Evolutionary conservation across 1,284 basidiomycete species (phyloP).

Genomic region (Apiotrichum veenhuisii): DNA sequence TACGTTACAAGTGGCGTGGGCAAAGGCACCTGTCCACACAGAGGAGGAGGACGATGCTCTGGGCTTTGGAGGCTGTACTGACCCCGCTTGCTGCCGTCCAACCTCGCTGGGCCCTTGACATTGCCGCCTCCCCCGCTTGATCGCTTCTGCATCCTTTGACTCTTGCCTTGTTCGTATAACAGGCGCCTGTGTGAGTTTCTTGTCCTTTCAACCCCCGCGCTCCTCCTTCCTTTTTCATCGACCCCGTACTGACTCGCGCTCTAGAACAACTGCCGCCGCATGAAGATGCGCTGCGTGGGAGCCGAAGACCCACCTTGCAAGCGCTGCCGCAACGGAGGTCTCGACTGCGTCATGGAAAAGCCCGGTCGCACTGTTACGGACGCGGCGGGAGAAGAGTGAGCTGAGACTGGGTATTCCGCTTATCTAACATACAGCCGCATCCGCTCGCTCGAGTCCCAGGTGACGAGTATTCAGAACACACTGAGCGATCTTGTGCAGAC

Average conservation of each 20-base stretch:
- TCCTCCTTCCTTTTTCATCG: background rate
- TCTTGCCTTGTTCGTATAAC: background rate
- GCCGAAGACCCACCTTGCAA: conserved; percentile 92
- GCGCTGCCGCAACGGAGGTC: conserved; percentile 75
- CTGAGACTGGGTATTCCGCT: too few species aligned
- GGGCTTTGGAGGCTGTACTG: too few species aligned
- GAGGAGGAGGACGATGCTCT: too few species aligned
- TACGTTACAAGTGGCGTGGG: conserved; percentile 23
- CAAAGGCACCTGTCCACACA: too few species aligned
- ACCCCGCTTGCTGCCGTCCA: too few species aligned
- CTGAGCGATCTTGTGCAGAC: conserved; percentile 69
- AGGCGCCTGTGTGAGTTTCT: conserved; percentile 45
- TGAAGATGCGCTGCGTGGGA: conserved; percentile 61
- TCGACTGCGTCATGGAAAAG: conserved; percentile 88
- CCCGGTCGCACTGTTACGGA: conserved; percentile 63
- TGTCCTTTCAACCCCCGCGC: too few species aligned
- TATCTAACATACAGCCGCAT: conserved; percentile 62
- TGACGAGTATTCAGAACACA: conserved; percentile 73
- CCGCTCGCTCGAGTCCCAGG: conserved; percentile 75
- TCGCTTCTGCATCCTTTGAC: too few species aligned
- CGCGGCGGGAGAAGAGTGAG: conserved; percentile 68
- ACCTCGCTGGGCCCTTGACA: too few species aligned
- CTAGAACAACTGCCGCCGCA: conserved; percentile 48
- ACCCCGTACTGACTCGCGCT: conserved; percentile 2
- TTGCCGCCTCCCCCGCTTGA: background rate